Evolutionary conservation across 1,139 yeast genomes (phyloP).

Genomic region (Debaryomyces singareniensis): DNA sequence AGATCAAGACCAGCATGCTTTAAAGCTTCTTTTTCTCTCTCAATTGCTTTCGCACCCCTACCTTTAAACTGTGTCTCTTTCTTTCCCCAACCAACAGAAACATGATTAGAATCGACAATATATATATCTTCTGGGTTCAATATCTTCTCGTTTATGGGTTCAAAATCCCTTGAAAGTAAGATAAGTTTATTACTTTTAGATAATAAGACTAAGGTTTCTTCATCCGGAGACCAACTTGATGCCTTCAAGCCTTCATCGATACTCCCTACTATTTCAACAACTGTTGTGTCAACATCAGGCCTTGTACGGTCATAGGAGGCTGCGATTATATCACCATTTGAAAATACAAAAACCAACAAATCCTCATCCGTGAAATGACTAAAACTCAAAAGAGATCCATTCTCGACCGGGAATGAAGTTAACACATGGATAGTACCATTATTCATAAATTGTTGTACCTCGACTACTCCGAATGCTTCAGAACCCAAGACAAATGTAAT

Average conservation of each 20-base stretch:
- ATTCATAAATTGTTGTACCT: constrained; percentile 49
- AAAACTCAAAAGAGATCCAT: constrained; percentile 36
- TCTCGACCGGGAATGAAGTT: constrained; percentile 47
- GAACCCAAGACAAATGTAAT: constrained; percentile 64
- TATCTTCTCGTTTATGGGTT: constrained; percentile 63
- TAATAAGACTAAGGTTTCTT: constrained; percentile 72
- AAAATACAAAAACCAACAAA: constrained; percentile 56
- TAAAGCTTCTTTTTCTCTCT: constrained; percentile 54
- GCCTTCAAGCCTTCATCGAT: constrained; percentile 71
- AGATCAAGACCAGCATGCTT: constrained; percentile 63
- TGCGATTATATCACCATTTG: constrained; percentile 62
- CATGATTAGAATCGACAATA: constrained; percentile 66
- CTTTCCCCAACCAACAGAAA: constrained; percentile 98
- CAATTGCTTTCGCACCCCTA: constrained; percentile 79
- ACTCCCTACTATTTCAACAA: constrained; percentile 75
- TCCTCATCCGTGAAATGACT: constrained; percentile 59
- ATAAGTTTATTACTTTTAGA: constrained; percentile 58
- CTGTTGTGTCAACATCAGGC: constrained; percentile 47
- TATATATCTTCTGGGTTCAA: constrained; percentile 58
- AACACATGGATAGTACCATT: constrained; percentile 48
- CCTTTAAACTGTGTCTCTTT: constrained; percentile 97
- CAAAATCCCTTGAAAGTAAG: constrained; percentile 69
- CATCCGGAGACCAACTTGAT: constrained; percentile 89
- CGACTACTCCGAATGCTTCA: constrained; percentile 48
- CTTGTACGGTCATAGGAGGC: constrained; percentile 51